Conservation (phyloP, 306 rosid species). For the Luffa aegyptiaca region DNA sequence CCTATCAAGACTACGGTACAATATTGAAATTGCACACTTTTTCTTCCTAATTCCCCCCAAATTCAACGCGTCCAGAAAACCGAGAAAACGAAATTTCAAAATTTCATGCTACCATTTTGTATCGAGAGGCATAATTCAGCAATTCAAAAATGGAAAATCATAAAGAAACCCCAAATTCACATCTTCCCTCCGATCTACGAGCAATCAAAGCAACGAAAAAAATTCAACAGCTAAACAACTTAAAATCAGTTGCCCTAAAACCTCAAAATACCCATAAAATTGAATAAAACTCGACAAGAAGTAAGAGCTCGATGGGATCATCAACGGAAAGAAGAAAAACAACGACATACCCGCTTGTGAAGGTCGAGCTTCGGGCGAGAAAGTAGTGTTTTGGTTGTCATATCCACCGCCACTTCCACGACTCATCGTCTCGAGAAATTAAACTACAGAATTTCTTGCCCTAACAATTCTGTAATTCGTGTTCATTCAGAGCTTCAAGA, state of each 20-base stretch:
- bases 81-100: not conserved
- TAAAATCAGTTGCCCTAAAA: not conserved
- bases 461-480: not conserved
- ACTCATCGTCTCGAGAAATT: slow-evolving; percentile 27
- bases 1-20: not conserved
- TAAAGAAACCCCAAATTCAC: not conserved
- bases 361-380: slow-evolving; percentile 92
- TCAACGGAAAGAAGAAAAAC: not conserved
- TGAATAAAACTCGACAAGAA: not conserved
- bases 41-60: not conserved
- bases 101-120: not conserved
- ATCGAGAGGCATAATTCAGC: not conserved
- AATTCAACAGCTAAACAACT: not conserved
- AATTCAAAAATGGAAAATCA: not conserved
- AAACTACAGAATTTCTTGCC: not conserved
- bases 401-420: slow-evolving; percentile 89
- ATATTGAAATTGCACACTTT: not conserved
- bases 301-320: not conserved
- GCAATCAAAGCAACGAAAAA: not conserved
- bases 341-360: slow-evolving; percentile 44
- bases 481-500: not conserved
- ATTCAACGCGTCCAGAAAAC: not conserved
- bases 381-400: slow-evolving; percentile 83
- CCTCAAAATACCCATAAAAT: not conserved
- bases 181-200: not conserved